Percentiles rank a stretch among this genome's conserved stretches.
These are phyloP conservation scores for Phytopythium sindhum DNA, from an alignment of 352 stramenopile species.

Conservation along the genomic window DNA sequence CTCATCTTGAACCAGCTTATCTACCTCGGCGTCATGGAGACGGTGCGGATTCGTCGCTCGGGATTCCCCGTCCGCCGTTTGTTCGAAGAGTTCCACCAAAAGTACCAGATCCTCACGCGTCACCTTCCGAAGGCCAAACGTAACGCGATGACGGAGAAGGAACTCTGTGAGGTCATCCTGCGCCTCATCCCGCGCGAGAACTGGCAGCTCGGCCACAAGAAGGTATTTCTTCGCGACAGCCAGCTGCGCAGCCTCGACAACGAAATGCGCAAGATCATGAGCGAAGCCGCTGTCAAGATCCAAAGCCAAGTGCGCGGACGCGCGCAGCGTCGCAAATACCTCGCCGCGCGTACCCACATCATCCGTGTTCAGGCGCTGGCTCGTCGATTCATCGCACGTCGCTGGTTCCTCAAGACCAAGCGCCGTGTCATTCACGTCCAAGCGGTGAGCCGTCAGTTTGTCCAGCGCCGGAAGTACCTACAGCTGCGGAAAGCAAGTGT, in stretches of 20 bases:
- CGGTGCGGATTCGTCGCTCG: conserved; percentile 84
- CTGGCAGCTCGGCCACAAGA: conserved; percentile 88
- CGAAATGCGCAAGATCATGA: conserved; percentile 82
- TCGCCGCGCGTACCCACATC: conserved; percentile 49
- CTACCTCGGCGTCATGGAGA: conserved; percentile 90
- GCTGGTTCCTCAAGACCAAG: conserved; percentile 46
- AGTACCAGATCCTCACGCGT: conserved; percentile 84
- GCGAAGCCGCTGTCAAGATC: conserved; percentile 69
- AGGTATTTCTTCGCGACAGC: conserved; percentile 85
- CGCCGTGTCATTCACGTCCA: conserved; percentile 66
- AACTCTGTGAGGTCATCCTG: conserved; percentile 83
- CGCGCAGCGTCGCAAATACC: conserved; percentile 66
- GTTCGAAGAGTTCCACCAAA: conserved; percentile 86
- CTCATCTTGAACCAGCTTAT: conserved; percentile 89
- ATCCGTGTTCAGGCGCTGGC: conserved; percentile 65
- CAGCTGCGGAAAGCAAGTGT: conserved; percentile 62
- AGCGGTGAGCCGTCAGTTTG: conserved; percentile 63
- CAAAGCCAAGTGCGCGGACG: conserved; percentile 74
- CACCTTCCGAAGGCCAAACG: conserved; percentile 60
- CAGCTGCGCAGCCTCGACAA: conserved; percentile 82
- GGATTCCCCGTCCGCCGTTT: conserved; percentile 83
- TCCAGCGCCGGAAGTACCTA: conserved; percentile 70
- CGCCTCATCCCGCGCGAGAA: conserved; percentile 77
- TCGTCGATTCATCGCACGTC: conserved; percentile 66
- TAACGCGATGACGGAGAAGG: conserved; percentile 57